These are phyloP conservation scores for Penicillium bovifimosum DNA, from an alignment of 495 filamentous ascomycete species.

Conservation along the genomic window DNA sequence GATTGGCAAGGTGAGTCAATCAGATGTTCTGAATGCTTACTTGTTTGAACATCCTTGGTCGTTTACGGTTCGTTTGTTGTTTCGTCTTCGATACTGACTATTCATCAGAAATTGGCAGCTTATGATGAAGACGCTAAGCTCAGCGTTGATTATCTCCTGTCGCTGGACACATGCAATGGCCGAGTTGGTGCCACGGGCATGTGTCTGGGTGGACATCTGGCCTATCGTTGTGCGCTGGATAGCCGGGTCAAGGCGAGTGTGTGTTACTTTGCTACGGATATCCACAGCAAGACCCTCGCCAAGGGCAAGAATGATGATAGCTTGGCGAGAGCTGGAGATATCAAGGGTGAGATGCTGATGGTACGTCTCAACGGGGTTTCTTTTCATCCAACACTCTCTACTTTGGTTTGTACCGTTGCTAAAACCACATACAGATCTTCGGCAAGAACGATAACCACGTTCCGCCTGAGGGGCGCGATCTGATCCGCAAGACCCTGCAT, in stretches of 20 bases:
- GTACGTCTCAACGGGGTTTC: constrained; percentile 28
- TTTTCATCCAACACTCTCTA: neutral
- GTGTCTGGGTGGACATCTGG: constrained; percentile 91
- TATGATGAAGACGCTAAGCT: constrained; percentile 84
- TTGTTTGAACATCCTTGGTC: neutral
- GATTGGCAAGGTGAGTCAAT: constrained; percentile 58
- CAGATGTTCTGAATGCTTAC: no score
- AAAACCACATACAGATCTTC: constrained; percentile 51
- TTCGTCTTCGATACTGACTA: constrained; percentile 2
- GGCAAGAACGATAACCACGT: constrained; percentile 90
- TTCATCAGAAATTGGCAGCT: constrained; percentile 64
- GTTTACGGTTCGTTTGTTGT: neutral
- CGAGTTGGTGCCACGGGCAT: constrained; percentile 85
- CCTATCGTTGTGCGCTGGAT: constrained; percentile 78
- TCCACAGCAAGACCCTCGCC: constrained; percentile 73
- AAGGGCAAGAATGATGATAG: constrained; percentile 63
- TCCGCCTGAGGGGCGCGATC: constrained; percentile 74
- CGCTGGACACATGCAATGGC: constrained; percentile 76
- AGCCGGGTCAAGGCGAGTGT: constrained; percentile 68
- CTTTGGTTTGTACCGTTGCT: neutral
- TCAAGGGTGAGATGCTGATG: constrained; percentile 72
- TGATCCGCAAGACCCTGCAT: constrained; percentile 79
- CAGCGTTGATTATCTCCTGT: constrained; percentile 68
- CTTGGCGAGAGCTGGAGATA: constrained; percentile 59
- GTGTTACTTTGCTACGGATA: constrained; percentile 90